phyloP scores from a whole-genome alignment of 2,329 filamentous ascomycete genomes.

The Onygena corvina region DNA sequence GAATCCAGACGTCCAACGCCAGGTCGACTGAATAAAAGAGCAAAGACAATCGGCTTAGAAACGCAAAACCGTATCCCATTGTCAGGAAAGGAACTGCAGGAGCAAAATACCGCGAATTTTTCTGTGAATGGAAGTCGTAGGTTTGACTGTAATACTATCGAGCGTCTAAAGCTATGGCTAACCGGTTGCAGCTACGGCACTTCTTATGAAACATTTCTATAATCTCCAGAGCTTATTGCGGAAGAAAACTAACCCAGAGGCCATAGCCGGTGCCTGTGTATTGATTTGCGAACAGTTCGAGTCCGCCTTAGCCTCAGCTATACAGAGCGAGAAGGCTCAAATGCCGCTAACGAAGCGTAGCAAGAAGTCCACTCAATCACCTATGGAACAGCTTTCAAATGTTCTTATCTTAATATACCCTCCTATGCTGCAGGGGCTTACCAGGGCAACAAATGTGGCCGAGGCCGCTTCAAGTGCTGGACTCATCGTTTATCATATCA shows the following conservation, averaged over 20 bases:
- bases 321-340: slow-evolving; percentile 4
- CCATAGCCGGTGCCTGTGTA: slow-evolving; percentile 19
- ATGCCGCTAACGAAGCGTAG: background rate
- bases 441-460: slow-evolving; percentile 18
- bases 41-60: slow-evolving; percentile 11
- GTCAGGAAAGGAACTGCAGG: background rate
- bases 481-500: slow-evolving; percentile 26
- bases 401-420: slow-evolving; percentile 16
- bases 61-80: background rate
- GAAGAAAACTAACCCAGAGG: slow-evolving; percentile 18
- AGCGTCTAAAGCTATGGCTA: background rate
- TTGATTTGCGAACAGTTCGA: slow-evolving; percentile 24
- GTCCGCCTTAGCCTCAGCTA: slow-evolving; percentile 16
- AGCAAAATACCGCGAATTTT: background rate
- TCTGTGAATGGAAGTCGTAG: background rate
- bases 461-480: slow-evolving; percentile 14
- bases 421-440: slow-evolving; percentile 21
- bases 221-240: slow-evolving; percentile 26
- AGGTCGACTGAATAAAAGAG: slow-evolving; percentile 9
- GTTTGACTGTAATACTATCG: background rate
- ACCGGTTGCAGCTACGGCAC: slow-evolving; percentile 18
- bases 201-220: slow-evolving; percentile 27
- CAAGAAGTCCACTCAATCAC: background rate
- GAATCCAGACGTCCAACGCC: slow-evolving; percentile 4
- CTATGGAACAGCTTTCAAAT: slow-evolving; percentile 6